Evolutionary conservation across 2,329 filamentous ascomycete genomes (phyloP).

Genomic region (Aureobasidium uvarum): DNA sequence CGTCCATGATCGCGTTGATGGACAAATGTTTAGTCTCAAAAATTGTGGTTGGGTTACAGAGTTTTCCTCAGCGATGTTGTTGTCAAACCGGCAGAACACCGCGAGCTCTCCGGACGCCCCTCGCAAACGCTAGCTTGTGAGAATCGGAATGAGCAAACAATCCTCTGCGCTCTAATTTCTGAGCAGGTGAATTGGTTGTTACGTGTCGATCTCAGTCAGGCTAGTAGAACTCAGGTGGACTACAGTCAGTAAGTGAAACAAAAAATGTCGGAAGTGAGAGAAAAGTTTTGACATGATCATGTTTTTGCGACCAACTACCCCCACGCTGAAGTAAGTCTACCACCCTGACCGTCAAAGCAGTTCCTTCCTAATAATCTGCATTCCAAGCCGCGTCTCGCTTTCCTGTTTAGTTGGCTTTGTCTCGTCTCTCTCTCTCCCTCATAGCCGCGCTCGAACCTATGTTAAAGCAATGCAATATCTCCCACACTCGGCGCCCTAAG

Average conservation of each 20-base stretch:
- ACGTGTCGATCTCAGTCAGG: neutral
- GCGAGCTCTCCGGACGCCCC: slow-evolving; percentile 11
- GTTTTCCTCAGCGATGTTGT: slow-evolving; percentile 10
- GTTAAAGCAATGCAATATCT: too few species aligned
- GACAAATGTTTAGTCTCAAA: neutral
- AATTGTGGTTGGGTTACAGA: slow-evolving; percentile 11
- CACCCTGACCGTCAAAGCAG: too few species aligned
- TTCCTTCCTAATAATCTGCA: too few species aligned
- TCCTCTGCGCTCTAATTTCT: neutral
- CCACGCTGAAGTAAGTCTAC: too few species aligned
- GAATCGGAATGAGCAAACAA: slow-evolving; percentile 11
- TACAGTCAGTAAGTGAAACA: neutral
- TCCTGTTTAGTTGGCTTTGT: too few species aligned
- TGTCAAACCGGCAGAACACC: slow-evolving; percentile 18
- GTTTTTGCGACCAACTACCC: too few species aligned
- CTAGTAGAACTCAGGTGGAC: neutral
- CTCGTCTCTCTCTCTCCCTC: too few species aligned
- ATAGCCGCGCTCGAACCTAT: too few species aligned
- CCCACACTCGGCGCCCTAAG: too few species aligned
- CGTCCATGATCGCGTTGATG: slow-evolving; percentile 9
- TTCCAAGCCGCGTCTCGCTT: too few species aligned
- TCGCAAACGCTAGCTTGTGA: slow-evolving; percentile 12
- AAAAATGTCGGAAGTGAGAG: too few species aligned
- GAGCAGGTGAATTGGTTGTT: neutral
- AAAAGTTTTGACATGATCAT: too few species aligned